Evolutionary conservation across 768 basidiomycete species (phyloP), one percentile per base, ranked within the genome.

Genomic region (Trametes gibbosa): DNA sequence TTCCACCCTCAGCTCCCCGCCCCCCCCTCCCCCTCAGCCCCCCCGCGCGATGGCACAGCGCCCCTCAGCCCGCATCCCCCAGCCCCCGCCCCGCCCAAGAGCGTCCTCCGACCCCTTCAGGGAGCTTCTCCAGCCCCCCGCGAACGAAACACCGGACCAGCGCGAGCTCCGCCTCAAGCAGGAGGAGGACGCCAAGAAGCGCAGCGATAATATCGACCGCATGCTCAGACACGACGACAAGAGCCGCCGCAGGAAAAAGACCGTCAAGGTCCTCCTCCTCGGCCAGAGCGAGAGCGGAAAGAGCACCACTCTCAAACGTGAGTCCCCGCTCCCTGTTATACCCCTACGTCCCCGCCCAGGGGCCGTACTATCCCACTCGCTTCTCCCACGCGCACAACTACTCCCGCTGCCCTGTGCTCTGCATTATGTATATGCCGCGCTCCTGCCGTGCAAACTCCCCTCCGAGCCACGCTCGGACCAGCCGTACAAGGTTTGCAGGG

Each of bases 271-370:
- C 52, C 77, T 93, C 54, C 79, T 93, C 61, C 83, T 93, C 41
- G 91, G 91, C 51, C 91, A 93, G 80, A 92, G 90, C 61, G 90
- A 92, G 79, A 91, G 89, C 67, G 91, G 90, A 40, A 93, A 92
- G 78, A 90, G 88, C 69, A 93, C 91, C 9, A 90, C 90, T 8
- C 78, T 92, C 66, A 92, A 92, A 77, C 90, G 90, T 92, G 78
- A 83, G 90, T 85, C 40, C n/a, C 48, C 25, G 37, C 58, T 35
- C 46, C n/a, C 16, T 48, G 14, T 43, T 55, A 35, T 50, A n/a
- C 17, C 13, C 46, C 46, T 23, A 41, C 14, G 32, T 34, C n/a
- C n/a, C n/a, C n/a, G n/a, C n/a, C n/a, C n/a, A n/a, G n/a, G n/a
- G n/a, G n/a, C n/a, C n/a, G n/a, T n/a, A n/a, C n/a, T n/a, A n/a